phyloP scores from a whole-genome alignment of 228 moss, liverwort and hornwort genomes.

The Sphagnum magellanicum region DNA sequence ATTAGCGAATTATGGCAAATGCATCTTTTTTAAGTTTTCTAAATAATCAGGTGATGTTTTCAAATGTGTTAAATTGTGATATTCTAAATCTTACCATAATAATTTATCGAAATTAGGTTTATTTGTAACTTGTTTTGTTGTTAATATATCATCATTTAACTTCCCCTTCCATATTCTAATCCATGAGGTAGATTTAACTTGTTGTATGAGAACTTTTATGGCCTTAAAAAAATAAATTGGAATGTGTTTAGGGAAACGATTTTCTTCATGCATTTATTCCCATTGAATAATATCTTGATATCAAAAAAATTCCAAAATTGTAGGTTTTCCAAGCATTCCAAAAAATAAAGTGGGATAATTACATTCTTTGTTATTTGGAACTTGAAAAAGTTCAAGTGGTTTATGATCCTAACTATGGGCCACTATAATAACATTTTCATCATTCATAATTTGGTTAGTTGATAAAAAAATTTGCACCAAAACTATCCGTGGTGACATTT shows the following conservation, averaged over 20 bases:
- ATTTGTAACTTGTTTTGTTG: not conserved
- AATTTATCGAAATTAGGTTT: not conserved
- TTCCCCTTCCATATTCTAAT: not conserved
- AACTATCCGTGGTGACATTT: not conserved
- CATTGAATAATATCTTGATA: not conserved
- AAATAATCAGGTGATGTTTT: not conserved
- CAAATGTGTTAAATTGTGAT: not conserved
- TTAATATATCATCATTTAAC: not conserved
- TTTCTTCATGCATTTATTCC: not conserved
- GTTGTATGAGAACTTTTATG: constrained; percentile 1
- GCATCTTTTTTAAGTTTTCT: not conserved
- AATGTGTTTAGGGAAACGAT: not conserved
- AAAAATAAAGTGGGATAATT: not conserved
- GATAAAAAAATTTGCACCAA: not conserved
- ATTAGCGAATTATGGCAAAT: not conserved
- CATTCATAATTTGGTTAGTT: not conserved
- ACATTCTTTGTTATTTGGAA: not conserved
- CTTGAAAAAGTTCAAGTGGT: too few species aligned
- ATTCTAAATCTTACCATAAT: not conserved
- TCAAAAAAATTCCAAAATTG: too few species aligned
- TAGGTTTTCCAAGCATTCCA: not conserved
- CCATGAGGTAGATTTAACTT: not conserved
- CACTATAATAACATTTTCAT: not conserved
- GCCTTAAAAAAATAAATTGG: not conserved
- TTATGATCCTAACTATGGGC: too few species aligned